Conservation (phyloP, 305 asterid genomes). For the Solanum hybrid region DNA sequence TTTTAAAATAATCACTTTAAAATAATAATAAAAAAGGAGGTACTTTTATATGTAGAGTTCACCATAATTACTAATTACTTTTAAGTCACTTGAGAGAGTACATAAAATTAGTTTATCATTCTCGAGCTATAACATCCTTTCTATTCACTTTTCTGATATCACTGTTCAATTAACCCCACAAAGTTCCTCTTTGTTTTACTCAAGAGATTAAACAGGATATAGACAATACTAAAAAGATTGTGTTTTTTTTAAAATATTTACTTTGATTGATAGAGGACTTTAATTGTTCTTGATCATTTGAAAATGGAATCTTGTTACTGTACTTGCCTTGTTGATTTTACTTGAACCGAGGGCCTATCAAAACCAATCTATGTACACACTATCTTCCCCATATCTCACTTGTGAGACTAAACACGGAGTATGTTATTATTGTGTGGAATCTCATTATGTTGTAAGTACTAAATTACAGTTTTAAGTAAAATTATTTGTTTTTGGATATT, state of each 20-base stretch:
- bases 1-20: background rate
- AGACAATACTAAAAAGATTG: background rate
- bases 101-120: background rate
- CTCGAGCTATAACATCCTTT: background rate
- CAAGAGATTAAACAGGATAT: background rate
- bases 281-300: background rate
- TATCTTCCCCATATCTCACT: background rate
- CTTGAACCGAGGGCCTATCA: background rate
- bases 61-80: background rate
- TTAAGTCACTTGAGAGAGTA: background rate
- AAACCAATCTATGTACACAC: background rate
- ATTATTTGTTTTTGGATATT: background rate
- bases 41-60: background rate
- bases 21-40: background rate
- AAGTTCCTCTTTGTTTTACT: background rate
- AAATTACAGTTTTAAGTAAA: background rate
- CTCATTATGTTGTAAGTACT: background rate
- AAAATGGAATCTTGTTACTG: background rate
- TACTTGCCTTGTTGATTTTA: background rate
- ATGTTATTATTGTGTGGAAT: background rate
- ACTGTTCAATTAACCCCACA: background rate
- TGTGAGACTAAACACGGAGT: background rate
- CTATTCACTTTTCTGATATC: background rate
- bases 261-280: background rate
- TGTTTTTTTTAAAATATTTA: no score